Percentiles rank a stretch among this genome's conserved stretches.
These are phyloP conservation scores for Chaetomium cochliodes DNA, from an alignment of 495 filamentous ascomycete genomes.

Conservation along the genomic window DNA sequence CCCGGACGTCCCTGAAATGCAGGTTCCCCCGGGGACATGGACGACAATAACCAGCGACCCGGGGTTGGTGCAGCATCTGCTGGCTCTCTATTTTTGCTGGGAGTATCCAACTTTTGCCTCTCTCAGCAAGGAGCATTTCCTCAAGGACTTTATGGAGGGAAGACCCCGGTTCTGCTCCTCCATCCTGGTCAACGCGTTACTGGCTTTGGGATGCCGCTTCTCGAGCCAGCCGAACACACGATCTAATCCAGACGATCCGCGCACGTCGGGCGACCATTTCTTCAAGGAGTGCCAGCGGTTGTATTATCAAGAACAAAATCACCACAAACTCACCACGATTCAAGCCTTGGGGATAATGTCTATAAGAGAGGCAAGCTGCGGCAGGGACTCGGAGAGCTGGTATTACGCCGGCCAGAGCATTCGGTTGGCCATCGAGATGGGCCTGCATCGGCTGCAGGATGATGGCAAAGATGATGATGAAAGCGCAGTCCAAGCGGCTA, in stretches of 20 bases:
- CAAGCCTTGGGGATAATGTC: conserved; percentile 78
- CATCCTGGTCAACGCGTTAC: conserved; percentile 71
- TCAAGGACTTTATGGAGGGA: conserved; percentile 59
- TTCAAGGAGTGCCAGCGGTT: conserved; percentile 64
- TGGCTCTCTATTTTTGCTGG: conserved; percentile 78
- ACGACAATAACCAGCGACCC: conserved; percentile 60
- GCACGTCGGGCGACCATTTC: conserved; percentile 70
- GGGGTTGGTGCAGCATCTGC: conserved; percentile 59
- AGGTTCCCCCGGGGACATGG: conserved; percentile 52
- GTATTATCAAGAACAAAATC: conserved; percentile 55
- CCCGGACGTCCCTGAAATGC: conserved; percentile 38
- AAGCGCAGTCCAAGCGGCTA: conserved; percentile 62
- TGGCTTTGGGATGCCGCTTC: conserved; percentile 71
- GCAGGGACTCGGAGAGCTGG: conserved; percentile 64
- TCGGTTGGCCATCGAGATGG: conserved; percentile 64
- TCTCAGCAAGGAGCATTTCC: conserved; percentile 70
- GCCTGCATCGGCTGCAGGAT: conserved; percentile 53
- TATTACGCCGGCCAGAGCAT: conserved; percentile 66
- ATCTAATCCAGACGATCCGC: conserved; percentile 57
- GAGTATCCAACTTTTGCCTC: conserved; percentile 72
- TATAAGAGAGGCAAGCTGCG: conserved; percentile 61
- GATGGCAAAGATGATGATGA: conserved; percentile 51
- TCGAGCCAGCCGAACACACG: conserved; percentile 64
- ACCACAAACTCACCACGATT: conserved; percentile 68
- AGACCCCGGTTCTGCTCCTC: conserved; percentile 64